Base-by-base conservation (phyloP, 768 basidiomycete genomes). In the Amanita inopinata region DNA sequence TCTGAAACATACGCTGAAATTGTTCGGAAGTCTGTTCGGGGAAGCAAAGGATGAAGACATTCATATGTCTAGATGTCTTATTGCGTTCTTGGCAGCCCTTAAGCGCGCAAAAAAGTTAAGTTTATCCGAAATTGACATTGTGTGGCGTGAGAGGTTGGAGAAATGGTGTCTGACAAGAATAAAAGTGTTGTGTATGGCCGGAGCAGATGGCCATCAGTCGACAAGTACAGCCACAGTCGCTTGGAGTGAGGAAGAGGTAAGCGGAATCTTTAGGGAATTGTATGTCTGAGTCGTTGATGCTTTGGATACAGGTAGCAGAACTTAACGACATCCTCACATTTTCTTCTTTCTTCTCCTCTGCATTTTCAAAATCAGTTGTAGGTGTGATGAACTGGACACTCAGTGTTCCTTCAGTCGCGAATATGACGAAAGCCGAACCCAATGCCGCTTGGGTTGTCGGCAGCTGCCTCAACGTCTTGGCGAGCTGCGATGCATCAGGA, bases 361-460 rank as follows among this genome's bases (percentile, higher is more conserved):
- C 70, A 0, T 54, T 72, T 35, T 58, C 71, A 0, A 44, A 30
- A 22, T 12, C 14, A n/a, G n/a, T 44, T 12, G 59, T 72, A 8
- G 53, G 57, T 3, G 63, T 82, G 5, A 59, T 79, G 18, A 61
- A 72, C 25, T 51, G 56, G 5, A 58, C 61, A 28, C 59, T 83
- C 0, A 54, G 46, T n/a, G 12, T 24, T 10, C 10, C 43, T n/a
- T 19, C 43, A 9, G 1, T 15, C 19, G 19, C 43, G 5, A 36
- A 38, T n/a, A 43, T 42, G 2, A 22, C 31, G 1, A 40, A 41
- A 10, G 32, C 40, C 2, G 38, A 60, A 33, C 63, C 60, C 9
- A 75, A 70, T 38, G 56, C 66, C 2, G 65, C 74, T 1, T 79
- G 76, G 71, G 66, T 76, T 1, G 49, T 85, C 11, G 76, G 76